These are phyloP conservation scores for Russula sp. DNA, from an alignment of 768 basidiomycete genomes.

Conservation along the genomic window DNA sequence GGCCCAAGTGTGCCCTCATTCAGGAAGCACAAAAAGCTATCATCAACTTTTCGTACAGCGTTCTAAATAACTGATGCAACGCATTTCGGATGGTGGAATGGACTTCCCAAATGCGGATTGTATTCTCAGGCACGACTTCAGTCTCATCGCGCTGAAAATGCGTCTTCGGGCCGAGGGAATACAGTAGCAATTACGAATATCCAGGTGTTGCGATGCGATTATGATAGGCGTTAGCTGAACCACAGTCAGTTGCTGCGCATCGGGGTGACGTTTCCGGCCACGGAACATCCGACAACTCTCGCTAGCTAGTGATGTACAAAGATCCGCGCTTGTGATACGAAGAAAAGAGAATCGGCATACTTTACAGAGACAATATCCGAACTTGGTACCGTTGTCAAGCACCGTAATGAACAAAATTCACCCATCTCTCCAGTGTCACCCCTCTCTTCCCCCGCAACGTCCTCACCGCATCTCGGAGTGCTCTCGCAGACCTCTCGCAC, in stretches of 20 bases:
- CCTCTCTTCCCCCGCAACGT: slow-evolving; percentile 8
- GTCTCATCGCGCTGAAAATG: not conserved
- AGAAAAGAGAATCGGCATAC: not conserved
- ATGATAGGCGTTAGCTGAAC: too few relatives aligned
- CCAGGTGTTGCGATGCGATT: too few relatives aligned
- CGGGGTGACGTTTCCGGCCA: not conserved
- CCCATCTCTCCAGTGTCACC: slow-evolving; percentile 7
- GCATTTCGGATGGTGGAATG: not conserved
- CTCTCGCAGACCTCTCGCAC: slow-evolving; percentile 3
- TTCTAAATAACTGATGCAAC: not conserved
- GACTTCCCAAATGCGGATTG: not conserved
- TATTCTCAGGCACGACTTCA: not conserved
- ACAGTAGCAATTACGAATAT: not conserved
- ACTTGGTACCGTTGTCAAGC: not conserved
- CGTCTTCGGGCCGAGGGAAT: not conserved
- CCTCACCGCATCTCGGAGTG: not conserved
- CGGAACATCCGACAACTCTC: not conserved
- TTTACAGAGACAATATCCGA: not conserved
- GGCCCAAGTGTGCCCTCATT: too few relatives aligned
- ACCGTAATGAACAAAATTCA: slow-evolving; percentile 15
- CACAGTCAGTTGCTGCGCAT: not conserved
- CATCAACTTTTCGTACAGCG: not conserved
- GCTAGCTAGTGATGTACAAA: not conserved
- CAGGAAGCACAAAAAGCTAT: too few relatives aligned
- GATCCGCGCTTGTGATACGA: not conserved